A percentile compares a stretch with the other conserved stretches of the same genome.
phyloP scores from a whole-genome alignment of 176 grass and related monocot species.

The Musa troglodytarum region DNA sequence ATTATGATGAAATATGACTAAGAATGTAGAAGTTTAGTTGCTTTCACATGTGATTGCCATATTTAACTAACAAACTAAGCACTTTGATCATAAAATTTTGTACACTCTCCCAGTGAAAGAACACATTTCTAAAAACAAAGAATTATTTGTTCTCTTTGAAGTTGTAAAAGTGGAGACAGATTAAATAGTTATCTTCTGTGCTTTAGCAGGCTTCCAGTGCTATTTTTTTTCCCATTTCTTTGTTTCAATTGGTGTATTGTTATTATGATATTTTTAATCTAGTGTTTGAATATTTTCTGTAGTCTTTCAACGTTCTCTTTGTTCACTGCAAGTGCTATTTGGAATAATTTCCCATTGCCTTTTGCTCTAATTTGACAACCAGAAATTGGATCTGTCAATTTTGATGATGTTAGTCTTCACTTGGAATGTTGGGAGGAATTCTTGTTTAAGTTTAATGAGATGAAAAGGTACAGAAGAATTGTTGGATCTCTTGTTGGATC shows the following conservation, averaged over 20 bases:
- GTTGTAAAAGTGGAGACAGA: neutral
- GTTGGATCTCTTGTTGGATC: conserved; percentile 80
- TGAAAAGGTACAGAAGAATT: conserved; percentile 77
- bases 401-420: conserved; percentile 31
- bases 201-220: neutral
- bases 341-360: no score
- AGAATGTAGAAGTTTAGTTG: no score
- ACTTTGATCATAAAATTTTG: no score
- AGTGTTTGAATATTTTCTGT: no score
- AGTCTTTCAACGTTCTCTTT: no score
- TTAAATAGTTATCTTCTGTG: neutral
- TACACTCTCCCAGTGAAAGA: no score
- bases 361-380: conserved; percentile 2
- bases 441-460: conserved; percentile 67
- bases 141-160: neutral
- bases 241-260: neutral
- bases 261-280: neutral
- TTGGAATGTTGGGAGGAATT: conserved; percentile 43
- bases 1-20: no score
- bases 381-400: conserved; percentile 34
- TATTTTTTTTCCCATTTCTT: neutral
- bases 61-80: no score
- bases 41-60: no score
- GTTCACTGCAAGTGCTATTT: no score
- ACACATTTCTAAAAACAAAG: no score